A percentile compares a stretch with the other conserved stretches of the same genome.
These are phyloP conservation scores for Camellia sinensis DNA, from an alignment of 148 eudicot species.

Conservation along the genomic window DNA sequence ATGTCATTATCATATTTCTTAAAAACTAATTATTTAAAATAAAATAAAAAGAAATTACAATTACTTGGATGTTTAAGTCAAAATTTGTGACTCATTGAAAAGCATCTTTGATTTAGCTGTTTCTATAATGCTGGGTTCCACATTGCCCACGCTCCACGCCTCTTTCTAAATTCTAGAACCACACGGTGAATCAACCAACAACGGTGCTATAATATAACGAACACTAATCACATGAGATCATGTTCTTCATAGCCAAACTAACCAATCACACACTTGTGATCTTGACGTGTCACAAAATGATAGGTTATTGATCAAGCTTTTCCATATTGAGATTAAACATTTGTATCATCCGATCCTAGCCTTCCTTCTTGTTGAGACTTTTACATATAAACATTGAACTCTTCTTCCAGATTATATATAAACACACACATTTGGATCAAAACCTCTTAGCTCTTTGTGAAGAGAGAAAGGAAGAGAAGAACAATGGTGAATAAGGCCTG, in stretches of 20 bases:
- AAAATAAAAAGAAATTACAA: too few species aligned
- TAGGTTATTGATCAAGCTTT: neutral
- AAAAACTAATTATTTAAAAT: too few species aligned
- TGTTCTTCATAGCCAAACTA: neutral
- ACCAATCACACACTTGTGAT: neutral
- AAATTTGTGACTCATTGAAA: too few species aligned
- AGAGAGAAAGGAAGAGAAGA: neutral
- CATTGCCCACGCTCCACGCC: too few species aligned
- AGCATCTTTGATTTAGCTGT: too few species aligned
- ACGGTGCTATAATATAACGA: neutral
- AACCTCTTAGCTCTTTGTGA: neutral
- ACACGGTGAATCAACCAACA: too few species aligned
- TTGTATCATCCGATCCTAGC: neutral
- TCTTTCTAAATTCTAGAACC: too few species aligned
- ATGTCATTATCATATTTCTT: too few species aligned
- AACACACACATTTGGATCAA: neutral
- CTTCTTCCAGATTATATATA: neutral
- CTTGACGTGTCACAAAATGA: neutral
- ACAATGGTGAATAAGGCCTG: conserved; percentile 1
- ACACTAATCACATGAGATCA: conserved; percentile 1
- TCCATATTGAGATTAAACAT: too few species aligned
- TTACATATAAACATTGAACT: neutral
- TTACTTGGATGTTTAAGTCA: too few species aligned
- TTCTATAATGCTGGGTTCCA: too few species aligned
- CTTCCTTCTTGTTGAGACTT: conserved; percentile 4